Percentiles rank a stretch among this genome's conserved stretches.
Evolutionary conservation across 78 protist species (phyloP).

Genomic region (Emiliania huxleyi): DNA sequence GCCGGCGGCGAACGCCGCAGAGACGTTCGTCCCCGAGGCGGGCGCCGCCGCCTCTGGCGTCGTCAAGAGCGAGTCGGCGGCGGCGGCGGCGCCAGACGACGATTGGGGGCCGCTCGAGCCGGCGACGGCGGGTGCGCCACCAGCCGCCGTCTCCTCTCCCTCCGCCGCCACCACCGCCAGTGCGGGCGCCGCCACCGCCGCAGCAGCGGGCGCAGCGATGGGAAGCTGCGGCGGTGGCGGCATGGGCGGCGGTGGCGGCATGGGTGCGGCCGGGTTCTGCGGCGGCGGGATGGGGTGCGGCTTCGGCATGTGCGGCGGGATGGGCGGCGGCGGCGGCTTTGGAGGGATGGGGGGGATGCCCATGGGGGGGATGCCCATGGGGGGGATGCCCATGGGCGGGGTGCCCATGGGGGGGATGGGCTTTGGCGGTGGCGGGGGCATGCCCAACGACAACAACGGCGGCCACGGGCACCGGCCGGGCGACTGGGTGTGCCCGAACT

Average conservation of each 20-base stretch:
- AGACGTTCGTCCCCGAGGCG: too few species aligned
- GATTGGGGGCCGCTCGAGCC: background rate
- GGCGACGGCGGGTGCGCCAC: too few species aligned
- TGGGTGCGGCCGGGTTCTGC: background rate
- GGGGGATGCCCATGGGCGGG: background rate
- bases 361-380: background rate
- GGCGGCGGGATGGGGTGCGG: too few species aligned
- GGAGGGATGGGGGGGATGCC: background rate
- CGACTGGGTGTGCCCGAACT: constrained; percentile 29
- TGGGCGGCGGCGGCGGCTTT: background rate
- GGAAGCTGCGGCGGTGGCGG: background rate
- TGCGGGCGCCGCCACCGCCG: background rate
- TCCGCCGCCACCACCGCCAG: too few species aligned
- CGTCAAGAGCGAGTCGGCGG: too few species aligned
- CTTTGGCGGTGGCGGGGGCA: background rate
- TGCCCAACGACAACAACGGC: background rate
- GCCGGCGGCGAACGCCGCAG: too few species aligned
- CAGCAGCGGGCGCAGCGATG: too few species aligned
- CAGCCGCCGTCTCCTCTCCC: too few species aligned
- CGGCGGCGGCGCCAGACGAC: background rate
- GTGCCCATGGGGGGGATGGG: background rate
- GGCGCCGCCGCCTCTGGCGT: too few species aligned
- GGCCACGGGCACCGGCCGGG: background rate
- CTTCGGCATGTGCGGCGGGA: background rate
- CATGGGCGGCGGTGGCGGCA: background rate